Conservation (phyloP, 2,329 filamentous ascomycete species). For the Microcera coccophila region DNA sequence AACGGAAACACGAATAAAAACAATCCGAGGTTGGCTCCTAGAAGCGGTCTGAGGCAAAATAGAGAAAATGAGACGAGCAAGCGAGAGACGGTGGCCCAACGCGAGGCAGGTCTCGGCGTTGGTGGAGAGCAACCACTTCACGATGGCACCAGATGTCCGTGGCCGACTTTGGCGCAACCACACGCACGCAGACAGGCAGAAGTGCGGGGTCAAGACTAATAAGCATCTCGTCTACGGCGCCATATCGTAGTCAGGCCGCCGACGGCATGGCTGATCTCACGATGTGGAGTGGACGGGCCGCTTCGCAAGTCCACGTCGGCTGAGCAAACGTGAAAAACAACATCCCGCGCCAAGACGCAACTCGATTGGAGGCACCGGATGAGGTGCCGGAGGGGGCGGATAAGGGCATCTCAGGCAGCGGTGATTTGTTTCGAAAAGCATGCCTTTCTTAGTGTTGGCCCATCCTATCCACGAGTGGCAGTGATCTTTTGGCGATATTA, state of each 20-base stretch:
- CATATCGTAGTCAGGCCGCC: background rate
- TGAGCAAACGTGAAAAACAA: background rate
- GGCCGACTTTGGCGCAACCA: background rate
- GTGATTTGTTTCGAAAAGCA: background rate
- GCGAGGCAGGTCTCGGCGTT: no score
- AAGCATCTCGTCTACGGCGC: conserved; percentile 4
- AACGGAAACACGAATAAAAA: no score
- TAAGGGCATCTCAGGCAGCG: no score
- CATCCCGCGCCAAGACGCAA: background rate
- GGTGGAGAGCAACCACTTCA: conserved; percentile 1
- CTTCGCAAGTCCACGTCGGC: background rate
- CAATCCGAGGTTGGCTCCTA: no score
- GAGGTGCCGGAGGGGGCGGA: background rate
- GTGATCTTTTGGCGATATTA: no score
- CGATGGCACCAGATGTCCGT: conserved; percentile 2
- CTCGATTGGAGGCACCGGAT: background rate
- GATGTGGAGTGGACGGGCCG: background rate
- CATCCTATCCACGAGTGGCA: background rate
- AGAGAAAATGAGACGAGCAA: no score
- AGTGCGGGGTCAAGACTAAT: conserved; percentile 7
- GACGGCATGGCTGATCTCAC: background rate
- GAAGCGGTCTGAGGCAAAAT: no score
- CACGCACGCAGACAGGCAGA: conserved; percentile 4
- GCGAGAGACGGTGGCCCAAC: no score
- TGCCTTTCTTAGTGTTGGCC: background rate